Evolutionary conservation across 176 grass and related monocot genomes (phyloP).

Genomic region (Panicum miliaceum): DNA sequence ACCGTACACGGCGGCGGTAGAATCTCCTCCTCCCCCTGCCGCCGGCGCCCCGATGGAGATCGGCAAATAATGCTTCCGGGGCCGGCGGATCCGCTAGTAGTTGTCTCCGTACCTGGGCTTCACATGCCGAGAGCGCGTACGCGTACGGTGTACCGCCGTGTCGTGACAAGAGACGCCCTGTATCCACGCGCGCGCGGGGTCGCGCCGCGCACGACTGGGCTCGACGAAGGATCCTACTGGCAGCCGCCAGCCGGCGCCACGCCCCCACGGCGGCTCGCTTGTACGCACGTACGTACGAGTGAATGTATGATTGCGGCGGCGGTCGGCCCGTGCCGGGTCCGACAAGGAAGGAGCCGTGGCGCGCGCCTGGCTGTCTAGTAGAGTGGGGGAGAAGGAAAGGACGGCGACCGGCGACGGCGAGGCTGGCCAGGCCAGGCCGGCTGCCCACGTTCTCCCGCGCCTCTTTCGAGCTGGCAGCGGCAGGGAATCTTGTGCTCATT

Average conservation of each 20-base stretch:
- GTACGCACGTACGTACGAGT: not conserved
- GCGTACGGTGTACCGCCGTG: conserved; percentile 31
- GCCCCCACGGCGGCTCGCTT: not conserved
- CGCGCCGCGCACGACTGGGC: not conserved
- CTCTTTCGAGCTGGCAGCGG: conserved; percentile 62
- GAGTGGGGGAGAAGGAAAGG: conserved; percentile 36
- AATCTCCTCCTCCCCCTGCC: not conserved
- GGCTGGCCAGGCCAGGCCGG: not conserved
- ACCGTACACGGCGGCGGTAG: not conserved
- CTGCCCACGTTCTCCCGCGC: conserved; percentile 48
- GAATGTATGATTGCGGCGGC: conserved; percentile 43
- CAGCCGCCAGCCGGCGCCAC: not conserved
- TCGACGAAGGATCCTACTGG: not conserved
- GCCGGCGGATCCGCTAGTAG: too few relatives aligned
- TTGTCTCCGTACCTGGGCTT: too few relatives aligned
- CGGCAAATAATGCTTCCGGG: too few relatives aligned
- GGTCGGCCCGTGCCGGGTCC: conserved; percentile 21
- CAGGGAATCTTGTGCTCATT: conserved; percentile 48
- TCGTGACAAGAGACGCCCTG: not conserved
- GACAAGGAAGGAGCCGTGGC: conserved; percentile 23
- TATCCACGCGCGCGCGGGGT: conserved; percentile 33
- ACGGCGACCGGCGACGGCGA: conserved; percentile 5
- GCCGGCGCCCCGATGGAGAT: not conserved
- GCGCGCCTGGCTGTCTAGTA: not conserved
- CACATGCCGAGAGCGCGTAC: conserved; percentile 4